phyloP scores from a whole-genome alignment of 768 basidiomycete genomes.

The Cantharellus anzutake region DNA sequence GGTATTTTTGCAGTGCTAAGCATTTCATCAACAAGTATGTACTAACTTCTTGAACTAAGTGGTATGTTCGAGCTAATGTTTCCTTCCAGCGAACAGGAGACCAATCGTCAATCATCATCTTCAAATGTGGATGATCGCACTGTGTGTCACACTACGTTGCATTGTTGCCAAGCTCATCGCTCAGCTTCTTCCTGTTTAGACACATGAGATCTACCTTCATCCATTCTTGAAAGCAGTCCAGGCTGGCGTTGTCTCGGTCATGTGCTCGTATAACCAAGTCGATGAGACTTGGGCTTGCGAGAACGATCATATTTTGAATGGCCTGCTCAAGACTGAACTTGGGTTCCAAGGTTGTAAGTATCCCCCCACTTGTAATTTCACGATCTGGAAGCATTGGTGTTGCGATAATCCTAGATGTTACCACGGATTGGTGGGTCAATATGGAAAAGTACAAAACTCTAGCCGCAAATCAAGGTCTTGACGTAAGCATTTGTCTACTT shows the following conservation, averaged over 20 bases:
- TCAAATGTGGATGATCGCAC: conserved; percentile 57
- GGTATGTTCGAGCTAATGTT: too few relatives aligned
- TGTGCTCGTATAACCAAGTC: conserved; percentile 56
- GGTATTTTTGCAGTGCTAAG: conserved; percentile 78
- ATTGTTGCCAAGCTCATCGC: conserved; percentile 10
- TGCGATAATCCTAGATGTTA: neutral
- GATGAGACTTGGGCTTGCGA: conserved; percentile 51
- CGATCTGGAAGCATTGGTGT: too few relatives aligned
- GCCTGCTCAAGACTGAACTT: conserved; percentile 53
- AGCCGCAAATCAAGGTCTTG: conserved; percentile 3
- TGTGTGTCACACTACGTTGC: neutral
- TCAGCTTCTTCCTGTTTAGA: too few relatives aligned
- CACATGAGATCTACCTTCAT: conserved; percentile 13
- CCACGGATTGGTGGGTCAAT: conserved; percentile 45
- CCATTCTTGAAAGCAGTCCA: conserved; percentile 24
- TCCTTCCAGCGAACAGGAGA: conserved; percentile 21
- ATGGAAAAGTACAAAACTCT: neutral
- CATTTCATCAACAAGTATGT: conserved; percentile 37
- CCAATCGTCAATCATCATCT: conserved; percentile 15
- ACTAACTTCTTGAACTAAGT: too few relatives aligned
- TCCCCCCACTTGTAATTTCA: too few relatives aligned
- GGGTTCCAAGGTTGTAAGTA: conserved; percentile 48
- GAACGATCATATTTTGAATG: conserved; percentile 49
- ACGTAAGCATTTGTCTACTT: conserved; percentile 15
- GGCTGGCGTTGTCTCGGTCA: conserved; percentile 53